Evolutionary conservation across 2,329 filamentous ascomycete genomes (phyloP).

Genomic region (Chaetomium globosum): DNA sequence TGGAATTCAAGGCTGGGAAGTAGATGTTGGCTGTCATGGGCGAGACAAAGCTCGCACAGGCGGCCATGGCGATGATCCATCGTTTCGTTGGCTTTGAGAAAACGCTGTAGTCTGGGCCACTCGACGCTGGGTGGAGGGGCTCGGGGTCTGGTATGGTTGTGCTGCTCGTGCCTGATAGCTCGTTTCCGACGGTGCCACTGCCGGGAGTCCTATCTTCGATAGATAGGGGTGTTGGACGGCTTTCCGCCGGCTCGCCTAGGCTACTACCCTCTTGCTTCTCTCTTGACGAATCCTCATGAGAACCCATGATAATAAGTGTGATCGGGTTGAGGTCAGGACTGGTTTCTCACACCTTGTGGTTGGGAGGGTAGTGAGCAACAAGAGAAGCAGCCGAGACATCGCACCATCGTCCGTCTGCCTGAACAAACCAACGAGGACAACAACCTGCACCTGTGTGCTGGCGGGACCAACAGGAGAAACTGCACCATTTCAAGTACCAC

Average conservation of each 20-base stretch:
- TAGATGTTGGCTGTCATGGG: conserved; percentile 64
- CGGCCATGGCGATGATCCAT: conserved; percentile 58
- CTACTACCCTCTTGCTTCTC: not conserved
- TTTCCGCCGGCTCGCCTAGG: not conserved
- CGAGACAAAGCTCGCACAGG: conserved; percentile 57
- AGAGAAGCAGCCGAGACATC: not conserved
- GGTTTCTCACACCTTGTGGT: not conserved
- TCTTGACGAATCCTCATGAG: not conserved
- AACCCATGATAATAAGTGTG: conserved; percentile 3
- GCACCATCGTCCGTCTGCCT: not conserved
- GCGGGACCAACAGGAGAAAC: conserved; percentile 6
- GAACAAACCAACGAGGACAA: not conserved
- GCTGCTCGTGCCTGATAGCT: conserved; percentile 23
- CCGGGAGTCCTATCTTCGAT: not conserved
- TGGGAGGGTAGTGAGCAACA: not conserved
- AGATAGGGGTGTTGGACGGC: not conserved
- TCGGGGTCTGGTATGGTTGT: conserved; percentile 40
- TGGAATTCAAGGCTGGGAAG: conserved; percentile 48
- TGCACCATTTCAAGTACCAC: conserved; percentile 7
- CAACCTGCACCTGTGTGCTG: not conserved
- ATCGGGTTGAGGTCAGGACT: not conserved
- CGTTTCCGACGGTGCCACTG: not conserved
- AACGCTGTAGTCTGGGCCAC: conserved; percentile 47
- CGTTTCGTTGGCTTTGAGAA: conserved; percentile 49
- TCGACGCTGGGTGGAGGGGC: conserved; percentile 43